Evolutionary conservation across 2,329 filamentous ascomycete species (phyloP), one percentile per base, ranked within the genome.

Genomic region (Claviceps sp.): DNA sequence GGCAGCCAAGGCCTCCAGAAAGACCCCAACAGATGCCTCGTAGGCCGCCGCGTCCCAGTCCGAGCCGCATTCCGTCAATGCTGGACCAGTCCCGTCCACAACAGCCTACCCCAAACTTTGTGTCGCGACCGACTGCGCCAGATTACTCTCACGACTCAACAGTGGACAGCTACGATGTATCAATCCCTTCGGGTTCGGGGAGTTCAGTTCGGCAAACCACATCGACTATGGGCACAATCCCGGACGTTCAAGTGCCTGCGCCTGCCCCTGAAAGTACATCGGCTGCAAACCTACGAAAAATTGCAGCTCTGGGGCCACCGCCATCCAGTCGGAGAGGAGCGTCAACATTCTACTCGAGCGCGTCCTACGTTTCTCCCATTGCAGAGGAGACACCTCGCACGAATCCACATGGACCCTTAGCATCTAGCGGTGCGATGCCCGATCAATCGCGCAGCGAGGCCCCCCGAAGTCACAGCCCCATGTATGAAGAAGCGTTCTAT

Each of bases 341-440:
- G 29, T 83, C 80, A 0, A 81, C 80, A 0, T 83, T 82, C 54
- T 83, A 85, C 59, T 85, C 83, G 2, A 78, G 75, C 56, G 68
- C 73, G 13, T 85, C 83, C 0, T 83, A 76, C 54, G 83, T 89
- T 26, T 85, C 85, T 0, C 85, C 86, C 0, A 89, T 90, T 50
- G 83, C 82, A 0, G 86, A 89, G 64, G 85, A 89, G 61, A 78
- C 75, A 55, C 74, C 78, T 0, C 71, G 75, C 23, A 70, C 74
- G 3, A 69, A 73, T 50, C 80, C 80, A 0, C 77, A 80, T 61
- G 73, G 73, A 29, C 88, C 85, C 0, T 83, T 79, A 60, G 85
- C 80, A 22, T 88, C 86, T 2, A 88, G 84, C 58, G 78, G 80
- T 57, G 84, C 79, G 0, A 86, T 88, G 63, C 85, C 85, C 1